phyloP scores from a whole-genome alignment of 345 rosid genomes.

The Dimocarpus longan region DNA sequence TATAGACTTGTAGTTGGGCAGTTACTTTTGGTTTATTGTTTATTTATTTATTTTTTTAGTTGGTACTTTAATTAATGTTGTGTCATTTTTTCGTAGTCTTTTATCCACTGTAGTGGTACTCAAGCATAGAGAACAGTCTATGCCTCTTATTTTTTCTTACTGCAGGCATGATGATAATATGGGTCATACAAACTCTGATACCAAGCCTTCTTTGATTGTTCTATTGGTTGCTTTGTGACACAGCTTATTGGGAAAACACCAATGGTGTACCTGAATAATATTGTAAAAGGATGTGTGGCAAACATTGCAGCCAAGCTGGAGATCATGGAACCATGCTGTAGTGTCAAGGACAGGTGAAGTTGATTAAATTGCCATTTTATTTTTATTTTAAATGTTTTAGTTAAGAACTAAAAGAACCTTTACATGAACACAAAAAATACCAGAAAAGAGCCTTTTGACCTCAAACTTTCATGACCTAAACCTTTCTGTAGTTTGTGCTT shows the following conservation, averaged over 20 bases:
- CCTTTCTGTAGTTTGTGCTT: constrained; percentile 7
- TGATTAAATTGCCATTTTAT: background rate
- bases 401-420: background rate
- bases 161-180: background rate
- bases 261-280: constrained; percentile 89
- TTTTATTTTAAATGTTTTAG: background rate
- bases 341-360: constrained; percentile 84
- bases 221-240: constrained; percentile 18
- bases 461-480: constrained; percentile 9
- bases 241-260: constrained; percentile 96
- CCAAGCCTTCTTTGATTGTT: background rate
- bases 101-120: background rate
- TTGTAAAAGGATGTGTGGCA: constrained; percentile 77
- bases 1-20: background rate
- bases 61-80: background rate
- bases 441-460: background rate
- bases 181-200: background rate
- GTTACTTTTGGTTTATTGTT: background rate
- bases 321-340: constrained; percentile 86
- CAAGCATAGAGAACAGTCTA: background rate
- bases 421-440: background rate
- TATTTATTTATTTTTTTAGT: background rate
- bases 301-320: constrained; percentile 92
- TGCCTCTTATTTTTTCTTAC: constrained; percentile 4
- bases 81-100: background rate